phyloP scores from a whole-genome alignment of 441 rosid genomes.

The Gossypium laxum region DNA sequence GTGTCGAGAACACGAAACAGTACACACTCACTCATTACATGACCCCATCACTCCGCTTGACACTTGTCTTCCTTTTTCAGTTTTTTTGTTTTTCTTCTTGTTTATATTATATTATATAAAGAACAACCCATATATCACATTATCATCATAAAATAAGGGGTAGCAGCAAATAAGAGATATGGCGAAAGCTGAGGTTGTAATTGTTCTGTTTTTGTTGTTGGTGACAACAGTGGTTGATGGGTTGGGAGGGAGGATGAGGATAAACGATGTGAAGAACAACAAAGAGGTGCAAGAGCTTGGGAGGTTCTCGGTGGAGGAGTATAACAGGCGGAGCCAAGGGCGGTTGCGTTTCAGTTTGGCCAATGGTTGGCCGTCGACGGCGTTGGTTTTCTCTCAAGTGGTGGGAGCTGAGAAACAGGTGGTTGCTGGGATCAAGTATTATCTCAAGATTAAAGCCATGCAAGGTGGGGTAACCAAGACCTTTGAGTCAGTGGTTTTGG shows the following conservation, averaged over 20 bases:
- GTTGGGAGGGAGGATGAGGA: slow-evolving; percentile 46
- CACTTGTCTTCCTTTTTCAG: background rate
- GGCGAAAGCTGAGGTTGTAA: slow-evolving; percentile 5
- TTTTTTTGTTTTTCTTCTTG: background rate
- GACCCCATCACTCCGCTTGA: background rate
- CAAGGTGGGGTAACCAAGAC: slow-evolving; percentile 22
- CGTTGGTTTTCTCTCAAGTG: slow-evolving; percentile 38
- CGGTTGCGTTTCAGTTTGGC: background rate
- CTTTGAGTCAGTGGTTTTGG: slow-evolving; percentile 55
- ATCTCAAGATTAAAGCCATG: slow-evolving; percentile 43
- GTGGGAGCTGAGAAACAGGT: slow-evolving; percentile 61
- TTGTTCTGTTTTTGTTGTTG: background rate
- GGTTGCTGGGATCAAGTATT: slow-evolving; percentile 59
- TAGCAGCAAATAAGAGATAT: background rate
- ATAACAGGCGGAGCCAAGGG: slow-evolving; percentile 23
- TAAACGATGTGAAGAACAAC: slow-evolving; percentile 38
- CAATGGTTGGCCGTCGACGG: background rate
- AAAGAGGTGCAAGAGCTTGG: slow-evolving; percentile 60
- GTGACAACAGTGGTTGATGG: slow-evolving; percentile 8
- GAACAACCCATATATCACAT: background rate
- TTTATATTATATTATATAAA: background rate
- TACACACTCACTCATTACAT: background rate
- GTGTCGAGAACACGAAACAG: slow-evolving; percentile 17
- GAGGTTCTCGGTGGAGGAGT: slow-evolving; percentile 45
- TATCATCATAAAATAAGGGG: too few species aligned